Evolutionary conservation across 1,284 basidiomycete species (phyloP), one percentile per base, ranked within the genome.

Genomic region (Tranzscheliella williamsii): DNA sequence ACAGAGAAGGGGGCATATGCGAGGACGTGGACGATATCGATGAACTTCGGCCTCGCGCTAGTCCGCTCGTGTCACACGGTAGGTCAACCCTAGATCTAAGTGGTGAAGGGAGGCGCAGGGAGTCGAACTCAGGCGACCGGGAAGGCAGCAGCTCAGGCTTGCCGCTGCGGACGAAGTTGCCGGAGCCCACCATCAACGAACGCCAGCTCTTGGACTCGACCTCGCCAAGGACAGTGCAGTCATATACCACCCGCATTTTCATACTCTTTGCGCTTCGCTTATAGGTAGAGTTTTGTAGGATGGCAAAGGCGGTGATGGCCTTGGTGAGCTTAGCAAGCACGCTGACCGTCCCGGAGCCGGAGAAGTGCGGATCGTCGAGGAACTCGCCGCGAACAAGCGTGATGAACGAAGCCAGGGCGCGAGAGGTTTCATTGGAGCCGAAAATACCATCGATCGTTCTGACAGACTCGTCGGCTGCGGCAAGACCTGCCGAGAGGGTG

Each of bases 231-330:
- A 82, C 76, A 0, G 79, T 81, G 60, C 80, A 81, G 44, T 82
- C 81, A 52, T 81, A 81, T 16, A 82, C 47, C 18, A 81, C 79
- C 38, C 76, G 76, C 73, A 81, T 75, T 46, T 78, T 58, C 46
- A 64, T 62, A 36, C 53, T 53, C 34, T 52, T 60, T 1, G 63
- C 63, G 16, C 78, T 80, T 16, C 80, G 67, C 23, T 78, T 70
- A 73, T 79, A 80, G 4, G 82, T 83, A 15, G 80, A 80, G 15
- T 76, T 79, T 64, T 82, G 81, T 2, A 83, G 67, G 41, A 81
- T 80, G 0, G 81, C 81, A 66, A 82, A 83, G 1, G 82, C 82
- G 2, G 81, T 82, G 46, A 83, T 58, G 3, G 81, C 81, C 54
- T 80, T 82, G 1, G 82, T 83, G 40, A 82, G 69, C 8, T 57